Base-by-base conservation (phyloP, 2,329 filamentous ascomycete genomes). In the Fusarium floridanum region DNA sequence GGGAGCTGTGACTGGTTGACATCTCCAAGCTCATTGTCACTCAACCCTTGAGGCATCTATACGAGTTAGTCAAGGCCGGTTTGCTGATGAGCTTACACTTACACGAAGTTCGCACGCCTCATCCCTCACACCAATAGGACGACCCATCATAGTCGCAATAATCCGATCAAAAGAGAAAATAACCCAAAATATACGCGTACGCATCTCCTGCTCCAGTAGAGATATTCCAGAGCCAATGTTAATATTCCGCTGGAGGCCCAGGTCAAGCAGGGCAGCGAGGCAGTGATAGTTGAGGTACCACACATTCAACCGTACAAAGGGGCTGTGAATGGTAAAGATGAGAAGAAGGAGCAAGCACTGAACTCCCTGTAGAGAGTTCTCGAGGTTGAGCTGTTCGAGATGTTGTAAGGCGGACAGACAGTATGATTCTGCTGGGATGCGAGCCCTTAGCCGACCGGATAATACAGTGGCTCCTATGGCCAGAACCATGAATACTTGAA, bases 271-370 rank as follows among this genome's bases (percentile, higher is more conserved):
- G 0, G 85, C 82, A 1, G 87, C 87, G 11, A 89, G 81, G 43
- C 87, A 89, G 68, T 89, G 88, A 63, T 89, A 89, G 63, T 89
- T 88, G 2, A 89, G 78, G 63, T 88, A 87, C 88, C 88, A 90
- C 1, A 88, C 80, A 65, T 88, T 89, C 5, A 89, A 74, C 0
- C 83, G 80, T 60, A 87, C 84, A 2, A 83, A 85, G 0, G 87
- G 85, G 68, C 84, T 88, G 39, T 89, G 85, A 14, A 89, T 81
- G 0, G 87, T 86, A 61, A 88, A 89, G 0, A 89, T 82, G 32
- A 87, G 78, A 3, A 87, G 76, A 0, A 87, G 66, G 1, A 87
- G 70, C 65, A 89, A 76, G 61, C 86, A 88, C 48, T 90, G 88
- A 0, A 89, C 76, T 0, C 87, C 87, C 8, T 84, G 80, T 0